Percentiles rank a stretch among this genome's conserved stretches.
Evolutionary conservation across 768 basidiomycete species (phyloP).

Genomic region (Hydnum rufescens): DNA sequence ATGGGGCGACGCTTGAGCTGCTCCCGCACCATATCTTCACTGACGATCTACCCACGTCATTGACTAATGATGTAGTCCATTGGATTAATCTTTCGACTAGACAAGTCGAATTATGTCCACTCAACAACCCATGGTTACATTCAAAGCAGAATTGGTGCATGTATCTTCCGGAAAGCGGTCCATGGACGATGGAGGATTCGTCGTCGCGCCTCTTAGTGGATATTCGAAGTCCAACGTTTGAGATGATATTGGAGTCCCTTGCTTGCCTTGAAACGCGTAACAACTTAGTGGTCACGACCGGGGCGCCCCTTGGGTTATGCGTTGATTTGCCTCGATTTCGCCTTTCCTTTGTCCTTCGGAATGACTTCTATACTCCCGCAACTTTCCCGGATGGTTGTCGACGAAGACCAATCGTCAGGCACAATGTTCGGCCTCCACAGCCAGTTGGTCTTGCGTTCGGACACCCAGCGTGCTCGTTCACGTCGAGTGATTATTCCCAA

Average conservation of each 20-base stretch:
- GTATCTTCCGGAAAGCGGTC: background rate
- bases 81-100: background rate
- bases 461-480: background rate
- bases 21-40: background rate
- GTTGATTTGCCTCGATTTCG: constrained; percentile 23
- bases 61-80: background rate
- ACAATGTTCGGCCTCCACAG: constrained; percentile 27
- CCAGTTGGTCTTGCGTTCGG: constrained; percentile 20
- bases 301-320: constrained; percentile 7
- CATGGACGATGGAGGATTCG: background rate
- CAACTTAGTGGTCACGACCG: background rate
- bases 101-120: background rate
- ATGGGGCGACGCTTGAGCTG: background rate
- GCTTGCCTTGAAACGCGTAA: background rate
- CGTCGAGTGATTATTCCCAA: constrained; percentile 17
- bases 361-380: constrained; percentile 25
- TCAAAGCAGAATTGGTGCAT: background rate
- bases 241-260: background rate
- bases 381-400: constrained; percentile 21
- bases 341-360: constrained; percentile 17
- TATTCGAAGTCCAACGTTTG: background rate
- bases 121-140: background rate
- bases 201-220: background rate
- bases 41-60: background rate
- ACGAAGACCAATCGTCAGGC: constrained; percentile 22